A percentile compares a stretch with the other conserved stretches of the same genome.
These are phyloP conservation scores for Datisca glomerata DNA, from an alignment of 306 rosid genomes.

Conservation along the genomic window DNA sequence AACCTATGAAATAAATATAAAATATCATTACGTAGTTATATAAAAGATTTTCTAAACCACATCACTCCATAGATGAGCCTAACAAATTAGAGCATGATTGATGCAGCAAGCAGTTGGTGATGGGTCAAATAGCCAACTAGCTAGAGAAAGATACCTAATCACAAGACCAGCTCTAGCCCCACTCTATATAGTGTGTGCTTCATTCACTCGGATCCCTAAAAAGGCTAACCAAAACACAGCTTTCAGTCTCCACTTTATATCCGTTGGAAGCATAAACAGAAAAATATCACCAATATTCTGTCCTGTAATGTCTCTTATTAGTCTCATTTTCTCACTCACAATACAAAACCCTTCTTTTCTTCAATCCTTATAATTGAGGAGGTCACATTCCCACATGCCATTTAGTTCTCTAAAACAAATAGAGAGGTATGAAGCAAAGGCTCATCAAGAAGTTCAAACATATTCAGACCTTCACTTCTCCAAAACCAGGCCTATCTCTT, in stretches of 20 bases:
- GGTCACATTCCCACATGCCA: constrained; percentile 25
- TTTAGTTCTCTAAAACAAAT: constrained; percentile 12
- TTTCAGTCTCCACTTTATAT: not conserved
- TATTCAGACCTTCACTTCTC: constrained; percentile 37
- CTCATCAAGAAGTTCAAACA: constrained; percentile 46
- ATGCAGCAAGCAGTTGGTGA: not conserved
- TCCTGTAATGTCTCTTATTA: constrained; percentile 4
- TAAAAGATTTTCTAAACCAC: too few relatives aligned
- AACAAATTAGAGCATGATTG: too few relatives aligned
- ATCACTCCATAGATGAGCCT: too few relatives aligned
- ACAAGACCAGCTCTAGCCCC: too few relatives aligned
- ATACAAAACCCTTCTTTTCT: constrained; percentile 13
- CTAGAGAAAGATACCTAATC: not conserved
- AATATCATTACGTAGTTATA: too few relatives aligned
- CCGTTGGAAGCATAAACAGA: not conserved
- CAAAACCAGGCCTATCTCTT: constrained; percentile 46
- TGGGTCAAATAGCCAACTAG: not conserved
- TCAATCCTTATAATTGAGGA: constrained; percentile 15
- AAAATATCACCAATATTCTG: not conserved
- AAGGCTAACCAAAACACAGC: not conserved
- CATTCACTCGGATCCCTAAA: not conserved
- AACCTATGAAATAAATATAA: too few relatives aligned
- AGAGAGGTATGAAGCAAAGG: constrained; percentile 46
- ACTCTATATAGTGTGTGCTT: too few relatives aligned
- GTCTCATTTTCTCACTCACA: constrained; percentile 28